Conservation (phyloP, 1,284 basidiomycete species). For the Malassezia pachydermatis region DNA sequence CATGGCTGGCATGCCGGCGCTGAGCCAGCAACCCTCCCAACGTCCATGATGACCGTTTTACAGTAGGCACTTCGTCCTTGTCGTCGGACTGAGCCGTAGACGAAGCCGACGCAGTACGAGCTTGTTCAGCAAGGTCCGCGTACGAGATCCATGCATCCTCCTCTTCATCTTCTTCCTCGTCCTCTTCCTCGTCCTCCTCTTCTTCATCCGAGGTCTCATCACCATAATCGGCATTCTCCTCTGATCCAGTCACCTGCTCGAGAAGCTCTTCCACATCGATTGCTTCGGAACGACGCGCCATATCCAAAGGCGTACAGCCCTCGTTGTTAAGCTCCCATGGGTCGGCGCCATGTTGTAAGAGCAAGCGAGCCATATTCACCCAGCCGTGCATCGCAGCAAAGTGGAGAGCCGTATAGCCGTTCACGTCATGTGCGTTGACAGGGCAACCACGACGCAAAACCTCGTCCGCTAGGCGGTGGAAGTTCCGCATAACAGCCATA, state of each 20-base stretch:
- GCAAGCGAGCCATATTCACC: constrained; percentile 58
- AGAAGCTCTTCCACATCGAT: constrained; percentile 51
- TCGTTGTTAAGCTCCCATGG: constrained; percentile 63
- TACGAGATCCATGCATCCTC: constrained; percentile 22
- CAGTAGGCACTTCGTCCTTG: too few species aligned
- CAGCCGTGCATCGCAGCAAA: constrained; percentile 67
- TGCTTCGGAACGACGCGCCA: constrained; percentile 57
- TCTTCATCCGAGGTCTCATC: constrained; percentile 12
- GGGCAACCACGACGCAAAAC: constrained; percentile 66
- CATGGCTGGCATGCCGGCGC: too few species aligned
- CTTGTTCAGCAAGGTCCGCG: constrained; percentile 6
- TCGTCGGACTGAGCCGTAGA: too few species aligned
- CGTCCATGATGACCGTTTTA: too few species aligned
- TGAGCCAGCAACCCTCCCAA: too few species aligned
- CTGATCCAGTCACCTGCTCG: constrained; percentile 9
- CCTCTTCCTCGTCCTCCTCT: constrained; percentile 1
- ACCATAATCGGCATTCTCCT: neutral
- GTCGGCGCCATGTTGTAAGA: constrained; percentile 71
- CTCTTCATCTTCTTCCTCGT: constrained; percentile 13
- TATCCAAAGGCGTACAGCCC: constrained; percentile 70
- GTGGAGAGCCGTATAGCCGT: constrained; percentile 81
- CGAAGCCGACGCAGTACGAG: neutral
- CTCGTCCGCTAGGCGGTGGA: constrained; percentile 62
- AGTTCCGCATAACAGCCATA: constrained; percentile 70
- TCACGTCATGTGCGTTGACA: constrained; percentile 72